Evolutionary conservation across 306 rosid species (phyloP).

Genomic region (Nissolia schottii): DNA sequence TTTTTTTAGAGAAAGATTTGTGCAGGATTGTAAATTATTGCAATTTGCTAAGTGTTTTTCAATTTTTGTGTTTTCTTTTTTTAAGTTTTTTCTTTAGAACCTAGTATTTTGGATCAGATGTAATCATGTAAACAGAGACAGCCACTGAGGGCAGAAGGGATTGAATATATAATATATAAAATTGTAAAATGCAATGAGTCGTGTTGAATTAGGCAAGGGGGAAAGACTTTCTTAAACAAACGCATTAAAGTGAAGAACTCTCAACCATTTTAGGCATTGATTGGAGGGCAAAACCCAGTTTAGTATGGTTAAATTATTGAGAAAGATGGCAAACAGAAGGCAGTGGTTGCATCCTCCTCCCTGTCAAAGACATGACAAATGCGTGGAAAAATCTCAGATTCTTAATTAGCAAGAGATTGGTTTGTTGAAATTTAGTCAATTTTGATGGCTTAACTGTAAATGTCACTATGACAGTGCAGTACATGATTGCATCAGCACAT

Average conservation of each 20-base stretch:
- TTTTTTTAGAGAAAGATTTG: not conserved
- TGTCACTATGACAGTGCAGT: not conserved
- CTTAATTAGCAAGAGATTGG: not conserved
- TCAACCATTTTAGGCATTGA: not conserved
- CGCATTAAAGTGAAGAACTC: not conserved
- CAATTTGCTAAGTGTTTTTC: not conserved
- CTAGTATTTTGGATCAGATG: not conserved
- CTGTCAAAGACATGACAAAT: not conserved
- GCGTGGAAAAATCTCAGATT: not conserved
- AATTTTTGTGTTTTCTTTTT: not conserved
- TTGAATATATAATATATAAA: not conserved
- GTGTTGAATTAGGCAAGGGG: not conserved
- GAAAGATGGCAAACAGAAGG: not conserved
- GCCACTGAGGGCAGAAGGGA: not conserved
- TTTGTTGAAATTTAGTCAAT: constrained; percentile 17
- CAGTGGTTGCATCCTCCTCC: not conserved
- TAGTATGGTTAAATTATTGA: not conserved
- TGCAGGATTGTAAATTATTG: not conserved
- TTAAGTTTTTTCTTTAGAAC: not conserved
- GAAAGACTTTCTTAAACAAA: not conserved
- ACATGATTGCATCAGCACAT: not conserved
- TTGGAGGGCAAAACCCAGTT: not conserved
- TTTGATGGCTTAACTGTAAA: constrained; percentile 15
- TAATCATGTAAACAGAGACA: not conserved
- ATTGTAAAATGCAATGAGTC: not conserved